A percentile compares a stretch with the other conserved stretches of the same genome.
These are phyloP conservation scores for Tetraselmis chui DNA, from an alignment of 139 green algal species.

Conservation along the genomic window DNA sequence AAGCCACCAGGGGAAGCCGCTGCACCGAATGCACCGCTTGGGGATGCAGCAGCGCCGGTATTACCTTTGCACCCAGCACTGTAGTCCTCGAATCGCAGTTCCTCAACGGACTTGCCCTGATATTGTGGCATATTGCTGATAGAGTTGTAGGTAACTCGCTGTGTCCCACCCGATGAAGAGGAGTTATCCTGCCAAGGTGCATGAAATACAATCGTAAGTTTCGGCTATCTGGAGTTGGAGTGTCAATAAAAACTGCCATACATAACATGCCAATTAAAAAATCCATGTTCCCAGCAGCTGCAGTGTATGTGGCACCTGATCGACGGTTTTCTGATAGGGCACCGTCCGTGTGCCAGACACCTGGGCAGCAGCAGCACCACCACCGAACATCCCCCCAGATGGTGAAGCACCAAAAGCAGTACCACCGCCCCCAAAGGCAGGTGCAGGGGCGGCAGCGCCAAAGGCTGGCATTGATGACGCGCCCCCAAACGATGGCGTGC, in stretches of 20 bases:
- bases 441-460: constrained; percentile 9
- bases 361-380: background rate
- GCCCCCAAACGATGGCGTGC: constrained; percentile 2
- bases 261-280: background rate
- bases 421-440: constrained; percentile 16
- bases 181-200: background rate
- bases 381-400: background rate
- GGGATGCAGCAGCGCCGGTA: constrained; percentile 3
- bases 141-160: constrained; percentile 42
- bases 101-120: constrained; percentile 66
- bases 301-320: constrained; percentile 23
- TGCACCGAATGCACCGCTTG: constrained; percentile 1
- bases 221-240: background rate
- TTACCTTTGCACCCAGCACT: constrained; percentile 41
- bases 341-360: constrained; percentile 39
- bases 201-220: background rate
- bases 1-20: constrained; percentile 23
- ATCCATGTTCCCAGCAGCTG: constrained; percentile 13
- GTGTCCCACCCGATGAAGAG: constrained; percentile 23
- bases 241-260: background rate
- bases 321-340: constrained; percentile 52
- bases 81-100: constrained; percentile 91
- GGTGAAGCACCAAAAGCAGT: constrained; percentile 18
- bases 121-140: constrained; percentile 81
- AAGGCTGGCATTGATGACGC: constrained; percentile 13